Evolutionary conservation across 1,139 yeast genomes (phyloP).

Genomic region (Saccharomyces pastorianus): DNA sequence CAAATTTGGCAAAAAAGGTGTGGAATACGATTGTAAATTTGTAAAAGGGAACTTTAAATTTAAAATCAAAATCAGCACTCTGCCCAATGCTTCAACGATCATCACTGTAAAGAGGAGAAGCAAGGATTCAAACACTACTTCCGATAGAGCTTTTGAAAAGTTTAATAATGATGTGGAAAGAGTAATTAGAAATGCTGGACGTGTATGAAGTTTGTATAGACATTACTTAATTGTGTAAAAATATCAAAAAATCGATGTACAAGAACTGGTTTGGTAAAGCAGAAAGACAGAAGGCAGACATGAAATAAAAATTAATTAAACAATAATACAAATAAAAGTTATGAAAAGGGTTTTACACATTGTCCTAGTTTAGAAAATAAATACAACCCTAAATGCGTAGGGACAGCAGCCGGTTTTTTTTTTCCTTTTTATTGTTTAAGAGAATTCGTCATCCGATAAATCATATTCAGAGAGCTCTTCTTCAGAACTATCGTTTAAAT

Average conservation of each 20-base stretch:
- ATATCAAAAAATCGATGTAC: not conserved
- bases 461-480: not conserved
- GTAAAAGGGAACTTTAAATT: constrained; percentile 22
- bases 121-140: constrained; percentile 4
- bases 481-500: not conserved
- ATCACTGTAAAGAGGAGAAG: constrained; percentile 18
- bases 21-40: constrained; percentile 26
- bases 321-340: not conserved
- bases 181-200: constrained; percentile 12
- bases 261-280: not conserved
- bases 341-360: not conserved
- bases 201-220: not conserved
- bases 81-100: constrained; percentile 8
- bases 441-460: not conserved
- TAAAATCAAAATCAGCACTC: constrained; percentile 17
- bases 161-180: constrained; percentile 18
- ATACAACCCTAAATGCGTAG: not conserved
- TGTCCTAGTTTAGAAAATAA: not conserved
- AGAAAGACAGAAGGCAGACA: not conserved
- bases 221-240: not conserved
- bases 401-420: not conserved
- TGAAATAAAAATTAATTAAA: not conserved
- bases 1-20: constrained; percentile 15
- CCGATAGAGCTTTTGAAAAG: constrained; percentile 14
- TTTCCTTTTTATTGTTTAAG: not conserved